These are phyloP conservation scores for Rubia tinctorum DNA, from an alignment of 305 asterid genomes.

Conservation along the genomic window DNA sequence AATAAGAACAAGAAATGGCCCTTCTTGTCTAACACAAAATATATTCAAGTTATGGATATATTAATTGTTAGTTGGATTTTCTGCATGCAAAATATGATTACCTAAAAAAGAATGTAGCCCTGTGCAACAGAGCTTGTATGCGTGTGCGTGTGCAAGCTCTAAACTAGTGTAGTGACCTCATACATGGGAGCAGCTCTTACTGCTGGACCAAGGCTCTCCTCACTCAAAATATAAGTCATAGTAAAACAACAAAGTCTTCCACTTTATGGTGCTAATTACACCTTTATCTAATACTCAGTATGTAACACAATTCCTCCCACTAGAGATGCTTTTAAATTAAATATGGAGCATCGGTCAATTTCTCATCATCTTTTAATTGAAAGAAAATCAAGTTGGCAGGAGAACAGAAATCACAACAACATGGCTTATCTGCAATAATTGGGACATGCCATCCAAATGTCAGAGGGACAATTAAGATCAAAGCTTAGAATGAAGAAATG, in stretches of 20 bases:
- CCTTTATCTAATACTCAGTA: background rate
- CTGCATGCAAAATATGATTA: background rate
- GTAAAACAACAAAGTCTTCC: background rate
- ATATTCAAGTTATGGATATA: background rate
- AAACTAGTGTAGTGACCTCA: background rate
- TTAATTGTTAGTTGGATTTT: background rate
- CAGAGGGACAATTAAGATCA: constrained; percentile 61
- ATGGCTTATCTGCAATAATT: constrained; percentile 87
- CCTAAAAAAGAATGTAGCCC: background rate
- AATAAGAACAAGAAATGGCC: background rate
- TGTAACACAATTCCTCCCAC: constrained; percentile 1
- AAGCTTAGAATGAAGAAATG: constrained; percentile 11
- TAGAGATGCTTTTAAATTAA: background rate
- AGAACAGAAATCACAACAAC: background rate
- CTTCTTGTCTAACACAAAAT: background rate
- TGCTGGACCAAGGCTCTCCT: background rate
- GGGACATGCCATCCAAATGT: constrained; percentile 98
- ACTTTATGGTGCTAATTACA: background rate
- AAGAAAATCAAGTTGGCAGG: constrained; percentile 7
- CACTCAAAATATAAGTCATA: background rate
- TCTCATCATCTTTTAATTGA: background rate
- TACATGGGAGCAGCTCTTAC: background rate
- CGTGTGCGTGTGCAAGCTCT: no score
- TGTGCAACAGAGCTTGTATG: background rate
- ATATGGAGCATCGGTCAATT: background rate